phyloP scores from a whole-genome alignment of 306 rosid species.

The Castanea sativa region DNA sequence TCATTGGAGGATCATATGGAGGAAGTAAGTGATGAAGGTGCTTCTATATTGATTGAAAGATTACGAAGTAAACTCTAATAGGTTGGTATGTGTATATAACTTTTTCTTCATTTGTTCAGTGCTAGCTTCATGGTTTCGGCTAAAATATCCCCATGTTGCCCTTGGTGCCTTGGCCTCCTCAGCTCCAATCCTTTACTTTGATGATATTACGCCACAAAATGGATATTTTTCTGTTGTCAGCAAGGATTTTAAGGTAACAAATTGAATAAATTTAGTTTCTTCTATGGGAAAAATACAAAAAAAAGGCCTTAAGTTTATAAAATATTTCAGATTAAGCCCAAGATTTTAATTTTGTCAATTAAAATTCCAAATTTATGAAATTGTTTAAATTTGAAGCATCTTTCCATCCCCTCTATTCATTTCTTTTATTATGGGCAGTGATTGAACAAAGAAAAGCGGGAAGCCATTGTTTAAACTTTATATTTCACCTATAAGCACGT shows the following conservation, averaged over 20 bases:
- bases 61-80: neutral
- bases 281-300: no score
- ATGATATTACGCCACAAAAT: slow-evolving; percentile 30
- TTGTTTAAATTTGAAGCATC: no score
- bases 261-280: neutral
- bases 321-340: no score
- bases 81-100: neutral
- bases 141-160: slow-evolving; percentile 48
- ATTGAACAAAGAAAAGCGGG: no score
- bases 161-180: slow-evolving; percentile 51
- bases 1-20: slow-evolving; percentile 72
- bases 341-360: no score
- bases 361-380: no score
- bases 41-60: neutral
- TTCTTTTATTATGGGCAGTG: no score
- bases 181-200: slow-evolving; percentile 48
- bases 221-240: slow-evolving; percentile 24
- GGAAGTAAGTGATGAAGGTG: slow-evolving; percentile 46
- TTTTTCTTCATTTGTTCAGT: slow-evolving; percentile 11
- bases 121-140: slow-evolving; percentile 55
- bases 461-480: no score
- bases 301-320: no score
- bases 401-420: no score
- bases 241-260: slow-evolving; percentile 31
- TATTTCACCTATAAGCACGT: no score